Conservation (phyloP, 2,329 filamentous ascomycete species). For the Stagonosporopsis cucurbitacearum region DNA sequence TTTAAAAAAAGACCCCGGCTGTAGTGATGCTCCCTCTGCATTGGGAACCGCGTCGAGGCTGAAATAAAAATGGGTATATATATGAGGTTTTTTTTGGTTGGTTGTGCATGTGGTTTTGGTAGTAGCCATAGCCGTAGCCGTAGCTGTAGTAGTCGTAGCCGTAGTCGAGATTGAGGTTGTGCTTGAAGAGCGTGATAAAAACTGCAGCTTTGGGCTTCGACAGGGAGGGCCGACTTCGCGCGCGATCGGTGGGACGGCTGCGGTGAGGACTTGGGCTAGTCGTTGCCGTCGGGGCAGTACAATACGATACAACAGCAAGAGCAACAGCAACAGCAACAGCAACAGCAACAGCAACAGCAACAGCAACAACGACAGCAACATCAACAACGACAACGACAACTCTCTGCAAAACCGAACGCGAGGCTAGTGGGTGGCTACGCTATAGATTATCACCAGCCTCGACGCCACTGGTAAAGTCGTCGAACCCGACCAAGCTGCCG, state of each 20-base stretch:
- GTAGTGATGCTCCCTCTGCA: slow-evolving; percentile 33
- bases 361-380: no score
- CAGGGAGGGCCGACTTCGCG: neutral
- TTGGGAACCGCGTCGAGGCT: slow-evolving; percentile 24
- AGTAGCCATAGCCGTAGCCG: no score
- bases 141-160: no score
- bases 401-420: no score
- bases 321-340: no score
- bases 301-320: no score
- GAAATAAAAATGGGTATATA: slow-evolving; percentile 33
- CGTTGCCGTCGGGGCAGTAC: neutral
- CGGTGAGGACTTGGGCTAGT: neutral
- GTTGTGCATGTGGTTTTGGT: no score
- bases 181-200: no score
- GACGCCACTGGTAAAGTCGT: slow-evolving; percentile 45
- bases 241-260: slow-evolving; percentile 13
- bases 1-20: no score
- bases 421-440: neutral
- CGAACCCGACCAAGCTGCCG: slow-evolving; percentile 40
- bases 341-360: no score
- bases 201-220: neutral
- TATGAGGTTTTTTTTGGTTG: slow-evolving; percentile 36
- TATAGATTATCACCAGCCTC: slow-evolving; percentile 38
- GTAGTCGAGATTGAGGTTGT: no score
- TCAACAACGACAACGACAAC: no score